Conservation (phyloP, 192 early-diverging fungal species). For the Fimicolochytrium jonesii region DNA sequence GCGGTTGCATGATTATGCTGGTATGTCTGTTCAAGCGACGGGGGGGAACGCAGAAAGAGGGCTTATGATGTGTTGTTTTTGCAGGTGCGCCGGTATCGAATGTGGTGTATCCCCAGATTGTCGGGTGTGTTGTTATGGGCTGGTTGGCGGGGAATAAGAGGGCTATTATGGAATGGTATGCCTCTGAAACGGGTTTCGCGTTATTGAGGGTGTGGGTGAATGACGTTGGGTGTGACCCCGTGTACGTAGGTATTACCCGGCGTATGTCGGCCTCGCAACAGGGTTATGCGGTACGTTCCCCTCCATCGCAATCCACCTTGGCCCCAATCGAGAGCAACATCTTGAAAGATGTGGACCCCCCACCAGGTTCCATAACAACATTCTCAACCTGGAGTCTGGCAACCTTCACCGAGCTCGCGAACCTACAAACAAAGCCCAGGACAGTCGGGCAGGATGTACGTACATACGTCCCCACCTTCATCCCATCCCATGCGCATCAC, state of each 20-base stretch:
- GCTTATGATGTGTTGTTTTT: background rate
- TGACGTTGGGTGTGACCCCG: too few relatives aligned
- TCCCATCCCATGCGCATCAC: background rate
- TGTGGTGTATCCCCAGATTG: conserved; percentile 27
- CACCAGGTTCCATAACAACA: conserved; percentile 29
- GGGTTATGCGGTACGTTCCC: conserved; percentile 38
- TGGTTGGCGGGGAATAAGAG: conserved; percentile 13
- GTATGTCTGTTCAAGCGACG: background rate
- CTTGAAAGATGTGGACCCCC: too few relatives aligned
- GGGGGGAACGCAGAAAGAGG: background rate
- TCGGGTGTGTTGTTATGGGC: conserved; percentile 35
- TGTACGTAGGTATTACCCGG: conserved; percentile 24
- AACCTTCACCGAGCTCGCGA: conserved; percentile 11
- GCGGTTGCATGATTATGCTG: conserved; percentile 12
- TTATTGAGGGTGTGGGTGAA: background rate
- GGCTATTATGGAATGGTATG: background rate
- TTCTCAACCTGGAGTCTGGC: conserved; percentile 28
- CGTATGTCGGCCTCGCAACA: conserved; percentile 30
- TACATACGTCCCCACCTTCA: background rate
- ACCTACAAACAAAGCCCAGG: background rate
- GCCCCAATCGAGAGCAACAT: too few relatives aligned
- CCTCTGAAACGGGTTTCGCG: background rate
- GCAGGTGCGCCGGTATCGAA: conserved; percentile 11
- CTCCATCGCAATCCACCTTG: too few relatives aligned
- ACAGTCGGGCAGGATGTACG: conserved; percentile 10